A percentile compares a stretch with the other conserved stretches of the same genome.
These are phyloP conservation scores for Exobasidium rhododendri DNA, from an alignment of 1,284 basidiomycete genomes.

Conservation along the genomic window DNA sequence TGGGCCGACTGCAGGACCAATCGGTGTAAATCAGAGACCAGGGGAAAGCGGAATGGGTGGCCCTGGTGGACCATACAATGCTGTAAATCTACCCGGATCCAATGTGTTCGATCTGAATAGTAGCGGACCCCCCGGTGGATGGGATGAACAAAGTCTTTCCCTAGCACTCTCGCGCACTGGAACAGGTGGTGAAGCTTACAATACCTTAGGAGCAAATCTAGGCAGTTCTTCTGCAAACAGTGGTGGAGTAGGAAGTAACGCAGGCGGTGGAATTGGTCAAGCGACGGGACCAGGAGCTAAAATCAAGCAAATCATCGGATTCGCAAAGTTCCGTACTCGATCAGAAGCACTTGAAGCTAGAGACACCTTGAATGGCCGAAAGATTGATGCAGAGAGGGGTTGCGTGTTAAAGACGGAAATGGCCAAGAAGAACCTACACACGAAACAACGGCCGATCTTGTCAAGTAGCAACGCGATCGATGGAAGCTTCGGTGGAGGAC, in stretches of 20 bases:
- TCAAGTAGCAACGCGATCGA: neutral
- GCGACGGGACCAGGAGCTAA: slow-evolving; percentile 30
- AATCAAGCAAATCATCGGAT: slow-evolving; percentile 87
- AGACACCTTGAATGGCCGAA: slow-evolving; percentile 82
- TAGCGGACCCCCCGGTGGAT: slow-evolving; percentile 12
- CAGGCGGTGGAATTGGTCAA: neutral
- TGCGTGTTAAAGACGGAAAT: slow-evolving; percentile 95
- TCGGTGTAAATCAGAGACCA: slow-evolving; percentile 1
- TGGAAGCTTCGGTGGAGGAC: neutral
- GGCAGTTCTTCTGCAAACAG: slow-evolving; percentile 22
- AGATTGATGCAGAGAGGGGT: slow-evolving; percentile 91
- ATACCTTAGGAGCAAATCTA: slow-evolving; percentile 24
- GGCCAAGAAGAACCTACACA: slow-evolving; percentile 99
- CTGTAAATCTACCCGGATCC: slow-evolving; percentile 39
- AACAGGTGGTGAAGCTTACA: slow-evolving; percentile 25
- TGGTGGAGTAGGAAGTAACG: neutral
- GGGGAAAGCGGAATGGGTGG: slow-evolving; percentile 13
- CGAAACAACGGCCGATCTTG: slow-evolving; percentile 55
- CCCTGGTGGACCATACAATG: slow-evolving; percentile 35
- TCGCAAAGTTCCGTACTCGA: slow-evolving; percentile 88
- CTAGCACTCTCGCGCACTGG: slow-evolving; percentile 34
- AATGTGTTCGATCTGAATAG: slow-evolving; percentile 21
- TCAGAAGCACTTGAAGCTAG: slow-evolving; percentile 82
- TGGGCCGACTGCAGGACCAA: slow-evolving; percentile 58
- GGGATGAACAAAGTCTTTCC: slow-evolving; percentile 25